Conservation (phyloP, 768 basidiomycete genomes). For the Xerocomellus amylosporus region DNA sequence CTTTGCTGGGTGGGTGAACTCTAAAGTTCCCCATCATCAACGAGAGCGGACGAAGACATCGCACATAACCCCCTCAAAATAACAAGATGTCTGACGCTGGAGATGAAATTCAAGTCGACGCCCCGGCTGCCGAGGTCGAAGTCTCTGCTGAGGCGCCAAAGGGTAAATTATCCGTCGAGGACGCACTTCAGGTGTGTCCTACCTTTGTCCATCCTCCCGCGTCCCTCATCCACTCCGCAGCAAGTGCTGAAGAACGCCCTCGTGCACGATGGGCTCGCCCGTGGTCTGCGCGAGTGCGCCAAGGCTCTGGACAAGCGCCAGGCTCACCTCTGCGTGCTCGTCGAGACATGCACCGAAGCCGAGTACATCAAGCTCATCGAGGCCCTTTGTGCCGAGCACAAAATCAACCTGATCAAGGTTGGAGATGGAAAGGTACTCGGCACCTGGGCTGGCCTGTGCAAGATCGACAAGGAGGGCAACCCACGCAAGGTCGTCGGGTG, state of each 20-base stretch:
- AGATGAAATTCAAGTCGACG: slow-evolving; percentile 87
- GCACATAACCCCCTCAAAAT: slow-evolving; percentile 14
- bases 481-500: slow-evolving; percentile 93
- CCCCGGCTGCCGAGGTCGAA: slow-evolving; percentile 64
- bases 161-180: slow-evolving; percentile 95
- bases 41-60: slow-evolving; percentile 96
- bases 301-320: slow-evolving; percentile 99
- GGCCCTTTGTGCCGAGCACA: slow-evolving; percentile 98
- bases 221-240: slow-evolving; percentile 39
- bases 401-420: slow-evolving; percentile 99
- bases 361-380: slow-evolving; percentile 99
- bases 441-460: slow-evolving; percentile 98
- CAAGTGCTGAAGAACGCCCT: slow-evolving; percentile 99
- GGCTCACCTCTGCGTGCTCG: slow-evolving; percentile 97
- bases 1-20: slow-evolving; percentile 39
- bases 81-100: slow-evolving; percentile 94
- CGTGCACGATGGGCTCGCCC: slow-evolving; percentile 96
- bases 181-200: slow-evolving; percentile 74
- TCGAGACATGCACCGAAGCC: slow-evolving; percentile 98
- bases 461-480: slow-evolving; percentile 99
- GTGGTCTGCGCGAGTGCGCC: slow-evolving; percentile 95
- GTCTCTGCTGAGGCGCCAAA: slow-evolving; percentile 87
- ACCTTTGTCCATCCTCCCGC: not conserved
- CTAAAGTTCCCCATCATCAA: slow-evolving; percentile 71
- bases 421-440: slow-evolving; percentile 97